Percentiles rank a stretch among this genome's conserved stretches.
These are phyloP conservation scores for Lophium mytilinum DNA, from an alignment of 495 filamentous ascomycete genomes.

Conservation along the genomic window DNA sequence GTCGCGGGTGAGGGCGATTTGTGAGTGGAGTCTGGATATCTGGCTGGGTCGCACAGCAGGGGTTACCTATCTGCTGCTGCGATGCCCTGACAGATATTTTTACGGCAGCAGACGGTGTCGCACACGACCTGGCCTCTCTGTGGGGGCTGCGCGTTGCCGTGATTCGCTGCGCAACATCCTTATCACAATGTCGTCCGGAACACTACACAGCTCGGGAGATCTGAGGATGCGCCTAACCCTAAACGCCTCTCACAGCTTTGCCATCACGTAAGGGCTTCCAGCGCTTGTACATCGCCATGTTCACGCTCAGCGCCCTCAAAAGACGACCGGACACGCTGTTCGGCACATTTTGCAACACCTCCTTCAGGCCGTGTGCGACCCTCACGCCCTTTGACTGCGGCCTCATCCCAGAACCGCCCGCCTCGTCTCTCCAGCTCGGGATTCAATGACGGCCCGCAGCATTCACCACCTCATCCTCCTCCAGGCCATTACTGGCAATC, in stretches of 20 bases:
- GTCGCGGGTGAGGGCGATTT: too few relatives aligned
- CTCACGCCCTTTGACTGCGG: neutral
- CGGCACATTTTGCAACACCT: neutral
- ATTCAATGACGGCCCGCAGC: constrained; percentile 27
- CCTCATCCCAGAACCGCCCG: neutral
- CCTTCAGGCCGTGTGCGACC: constrained; percentile 9
- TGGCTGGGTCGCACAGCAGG: too few relatives aligned
- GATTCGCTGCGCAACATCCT: neutral
- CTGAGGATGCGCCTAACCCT: neutral
- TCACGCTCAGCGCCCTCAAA: constrained; percentile 10
- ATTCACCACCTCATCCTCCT: constrained; percentile 29
- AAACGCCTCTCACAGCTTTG: neutral
- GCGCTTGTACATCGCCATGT: constrained; percentile 19
- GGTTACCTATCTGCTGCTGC: neutral
- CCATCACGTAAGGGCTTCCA: constrained; percentile 16
- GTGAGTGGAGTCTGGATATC: too few relatives aligned
- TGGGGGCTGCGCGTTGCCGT: neutral
- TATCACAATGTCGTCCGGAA: neutral
- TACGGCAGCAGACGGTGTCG: neutral
- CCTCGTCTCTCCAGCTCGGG: neutral
- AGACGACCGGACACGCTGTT: constrained; percentile 9
- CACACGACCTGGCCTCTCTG: neutral
- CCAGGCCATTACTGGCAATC: constrained; percentile 26
- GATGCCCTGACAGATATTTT: constrained; percentile 4
- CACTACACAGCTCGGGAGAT: neutral